Percentiles rank a stretch among this genome's conserved stretches.
Evolutionary conservation across 352 stramenopile genomes (phyloP).

Genomic region (Pythium folliculosum): DNA sequence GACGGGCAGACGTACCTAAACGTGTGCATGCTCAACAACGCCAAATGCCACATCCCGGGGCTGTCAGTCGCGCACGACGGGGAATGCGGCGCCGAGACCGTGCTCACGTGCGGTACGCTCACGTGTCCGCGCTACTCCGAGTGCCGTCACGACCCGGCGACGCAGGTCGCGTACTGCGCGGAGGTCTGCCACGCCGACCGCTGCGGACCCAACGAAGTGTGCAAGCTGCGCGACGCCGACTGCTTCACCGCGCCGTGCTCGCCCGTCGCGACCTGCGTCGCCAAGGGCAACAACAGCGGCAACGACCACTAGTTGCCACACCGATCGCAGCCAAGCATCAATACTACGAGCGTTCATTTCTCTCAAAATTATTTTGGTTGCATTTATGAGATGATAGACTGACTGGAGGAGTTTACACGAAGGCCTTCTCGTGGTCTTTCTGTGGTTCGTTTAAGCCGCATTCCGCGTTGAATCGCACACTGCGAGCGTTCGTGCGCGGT

Average conservation of each 20-base stretch:
- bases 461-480: background rate
- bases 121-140: slow-evolving; percentile 50
- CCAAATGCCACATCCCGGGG: slow-evolving; percentile 29
- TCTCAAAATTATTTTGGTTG: too few species aligned
- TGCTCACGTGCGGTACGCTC: slow-evolving; percentile 44
- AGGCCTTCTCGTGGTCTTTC: too few species aligned
- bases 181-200: slow-evolving; percentile 55
- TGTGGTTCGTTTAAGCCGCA: too few species aligned
- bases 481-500: background rate
- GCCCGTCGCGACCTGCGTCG: slow-evolving; percentile 53
- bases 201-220: slow-evolving; percentile 46
- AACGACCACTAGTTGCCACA: background rate
- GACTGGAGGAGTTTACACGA: too few species aligned
- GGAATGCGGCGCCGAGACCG: slow-evolving; percentile 44
- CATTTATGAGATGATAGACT: too few species aligned
- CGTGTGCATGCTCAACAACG: slow-evolving; percentile 34
- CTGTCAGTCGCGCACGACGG: slow-evolving; percentile 47
- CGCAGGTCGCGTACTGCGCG: slow-evolving; percentile 45
- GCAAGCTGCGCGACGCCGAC: slow-evolving; percentile 42
- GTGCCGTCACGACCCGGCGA: slow-evolving; percentile 39
- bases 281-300: background rate
- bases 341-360: background rate
- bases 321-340: background rate
- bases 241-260: slow-evolving; percentile 64
- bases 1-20: slow-evolving; percentile 43